A percentile compares a stretch with the other conserved stretches of the same genome.
phyloP scores from a whole-genome alignment of 2,329 filamentous ascomycete genomes.

The Botrytis aclada region DNA sequence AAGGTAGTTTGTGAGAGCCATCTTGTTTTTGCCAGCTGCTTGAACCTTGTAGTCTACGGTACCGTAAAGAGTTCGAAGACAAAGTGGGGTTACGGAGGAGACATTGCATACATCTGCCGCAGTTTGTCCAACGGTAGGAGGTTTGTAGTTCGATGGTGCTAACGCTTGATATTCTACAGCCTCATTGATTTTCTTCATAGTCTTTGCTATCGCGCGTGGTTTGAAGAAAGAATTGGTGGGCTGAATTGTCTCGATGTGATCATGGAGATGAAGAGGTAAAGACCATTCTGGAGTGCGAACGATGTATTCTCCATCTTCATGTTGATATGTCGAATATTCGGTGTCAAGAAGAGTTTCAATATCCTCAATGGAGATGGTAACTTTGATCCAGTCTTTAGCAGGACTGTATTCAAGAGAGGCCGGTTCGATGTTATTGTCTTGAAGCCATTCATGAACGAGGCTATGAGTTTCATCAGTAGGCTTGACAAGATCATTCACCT shows the following conservation, averaged over 20 bases:
- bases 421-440: slow-evolving; percentile 47
- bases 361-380: slow-evolving; percentile 47
- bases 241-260: slow-evolving; percentile 49
- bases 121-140: slow-evolving; percentile 11
- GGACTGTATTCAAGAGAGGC: slow-evolving; percentile 43
- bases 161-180: neutral
- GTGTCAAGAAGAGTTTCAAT: slow-evolving; percentile 39
- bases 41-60: slow-evolving; percentile 28
- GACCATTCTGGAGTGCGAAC: slow-evolving; percentile 35
- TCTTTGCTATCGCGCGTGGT: slow-evolving; percentile 41
- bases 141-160: slow-evolving; percentile 7
- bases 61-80: slow-evolving; percentile 31
- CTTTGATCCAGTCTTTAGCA: slow-evolving; percentile 55
- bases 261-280: slow-evolving; percentile 43
- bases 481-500: slow-evolving; percentile 52
- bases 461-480: slow-evolving; percentile 50
- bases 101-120: slow-evolving; percentile 60
- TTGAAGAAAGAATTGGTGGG: slow-evolving; percentile 57
- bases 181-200: slow-evolving; percentile 21
- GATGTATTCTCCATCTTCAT: slow-evolving; percentile 32
- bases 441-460: slow-evolving; percentile 57
- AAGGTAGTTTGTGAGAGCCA: slow-evolving; percentile 31
- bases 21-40: slow-evolving; percentile 25
- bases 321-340: slow-evolving; percentile 39
- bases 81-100: slow-evolving; percentile 29